A percentile compares a stretch with the other conserved stretches of the same genome.
Evolutionary conservation across 2,329 filamentous ascomycete genomes (phyloP).

Genomic region (Aspergillus calidoustus): DNA sequence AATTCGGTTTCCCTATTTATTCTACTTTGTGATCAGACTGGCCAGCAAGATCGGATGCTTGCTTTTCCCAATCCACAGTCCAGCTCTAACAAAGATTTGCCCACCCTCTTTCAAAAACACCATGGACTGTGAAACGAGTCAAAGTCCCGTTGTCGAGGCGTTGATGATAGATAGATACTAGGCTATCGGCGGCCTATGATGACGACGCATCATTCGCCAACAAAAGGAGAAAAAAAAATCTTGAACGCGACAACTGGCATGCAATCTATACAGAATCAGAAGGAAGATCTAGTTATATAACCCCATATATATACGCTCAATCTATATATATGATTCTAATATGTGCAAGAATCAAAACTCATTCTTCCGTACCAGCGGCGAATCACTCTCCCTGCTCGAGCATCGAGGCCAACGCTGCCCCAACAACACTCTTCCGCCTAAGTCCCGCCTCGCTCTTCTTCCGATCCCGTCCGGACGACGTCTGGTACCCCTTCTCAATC

Average conservation of each 20-base stretch:
- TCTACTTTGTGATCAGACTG: too few species aligned
- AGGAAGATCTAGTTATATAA: neutral
- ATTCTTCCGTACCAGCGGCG: neutral
- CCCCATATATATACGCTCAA: neutral
- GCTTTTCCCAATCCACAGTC: neutral
- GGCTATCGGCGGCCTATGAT: too few species aligned
- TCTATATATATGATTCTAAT: neutral
- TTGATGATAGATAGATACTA: too few species aligned
- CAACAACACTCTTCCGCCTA: slow-evolving; percentile 44
- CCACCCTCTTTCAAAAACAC: too few species aligned
- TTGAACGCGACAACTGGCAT: too few species aligned
- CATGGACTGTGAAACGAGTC: too few species aligned
- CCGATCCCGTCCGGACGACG: slow-evolving; percentile 26
- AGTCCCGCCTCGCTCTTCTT: slow-evolving; percentile 44
- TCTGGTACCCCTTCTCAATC: slow-evolving; percentile 40
- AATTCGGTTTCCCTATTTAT: too few species aligned
- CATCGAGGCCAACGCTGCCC: slow-evolving; percentile 43
- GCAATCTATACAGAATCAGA: too few species aligned
- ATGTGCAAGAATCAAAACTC: neutral
- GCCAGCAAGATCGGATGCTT: neutral
- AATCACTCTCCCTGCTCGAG: slow-evolving; percentile 28
- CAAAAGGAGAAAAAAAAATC: too few species aligned
- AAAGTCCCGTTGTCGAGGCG: too few species aligned
- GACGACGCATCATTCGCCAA: too few species aligned
- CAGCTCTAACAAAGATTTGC: neutral